Base-by-base conservation (phyloP, 352 stramenopile genomes). In the Pythium catenulatum region DNA sequence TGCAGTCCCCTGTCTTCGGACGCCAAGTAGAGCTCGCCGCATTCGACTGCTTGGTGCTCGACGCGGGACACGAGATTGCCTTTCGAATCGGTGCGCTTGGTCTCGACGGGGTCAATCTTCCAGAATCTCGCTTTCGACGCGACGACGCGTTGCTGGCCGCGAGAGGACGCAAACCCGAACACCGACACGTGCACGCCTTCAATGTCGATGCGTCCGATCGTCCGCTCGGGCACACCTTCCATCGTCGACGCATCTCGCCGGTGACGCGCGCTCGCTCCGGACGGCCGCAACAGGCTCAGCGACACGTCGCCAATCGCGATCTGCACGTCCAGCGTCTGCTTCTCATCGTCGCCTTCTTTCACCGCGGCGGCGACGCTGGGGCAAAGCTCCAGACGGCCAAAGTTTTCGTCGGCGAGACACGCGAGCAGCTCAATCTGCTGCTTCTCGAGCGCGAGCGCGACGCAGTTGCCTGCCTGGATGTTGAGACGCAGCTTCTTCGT, bases 361-460 rank as follows among this genome's bases (percentile, higher is more conserved):
- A 19, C 8, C 0, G 41, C 8, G 43, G 43, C 59, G 2, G 37
- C 36, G n/a, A n/a, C n/a, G n/a, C 14, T 34, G 23, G 74, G 54
- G 3, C 41, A 39, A 0, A 87, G 58, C 48, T 93, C 85, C 21
- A 76, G 56, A 15, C 81, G 82, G 23, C 76, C 85, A 76, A 96
- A 92, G 70, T 97, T 96, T 56, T 96, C 94, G 37, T 95, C 88
- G 3, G 93, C 48, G 48, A 97, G 87, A 32, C 94, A 94, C n/a
- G 86, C 85, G 14, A 96, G 65, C 21, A 97, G 85, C 72, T 96
- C 92, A 5, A 97, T 72, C 45, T 97, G 94, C 37, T 94, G 92
- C 13, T 92, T 90, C 79, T 97, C 94, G 2, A 96, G 63, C 2
- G 89, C 77, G 23, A 96, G 25, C n/a, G 73, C 68, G 5, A 92